These are phyloP conservation scores for Toxicodendron radicans DNA, from an alignment of 345 rosid genomes.

Conservation along the genomic window DNA sequence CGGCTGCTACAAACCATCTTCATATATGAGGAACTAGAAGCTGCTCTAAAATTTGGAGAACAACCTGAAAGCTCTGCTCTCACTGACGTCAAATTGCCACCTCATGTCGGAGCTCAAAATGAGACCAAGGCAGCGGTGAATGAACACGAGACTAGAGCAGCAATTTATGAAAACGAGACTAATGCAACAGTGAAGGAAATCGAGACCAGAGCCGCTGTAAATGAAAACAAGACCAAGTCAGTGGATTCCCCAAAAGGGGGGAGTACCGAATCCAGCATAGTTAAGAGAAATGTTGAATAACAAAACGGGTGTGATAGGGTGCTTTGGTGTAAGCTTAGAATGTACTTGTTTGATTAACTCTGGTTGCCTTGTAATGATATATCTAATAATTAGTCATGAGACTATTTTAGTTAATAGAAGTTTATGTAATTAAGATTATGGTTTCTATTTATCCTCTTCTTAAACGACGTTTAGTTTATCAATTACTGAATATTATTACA, in stretches of 20 bases:
- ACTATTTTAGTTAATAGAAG: neutral
- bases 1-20: slow-evolving; percentile 64
- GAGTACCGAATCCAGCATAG: slow-evolving; percentile 20
- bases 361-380: neutral
- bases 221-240: neutral
- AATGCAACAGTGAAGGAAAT: too few species aligned
- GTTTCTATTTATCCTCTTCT: neutral
- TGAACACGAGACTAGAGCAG: neutral
- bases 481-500: too few species aligned
- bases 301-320: neutral
- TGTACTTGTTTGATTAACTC: neutral
- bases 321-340: neutral
- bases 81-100: neutral
- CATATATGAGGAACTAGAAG: slow-evolving; percentile 40
- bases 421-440: neutral
- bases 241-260: slow-evolving; percentile 16
- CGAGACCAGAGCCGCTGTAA: too few species aligned
- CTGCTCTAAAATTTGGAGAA: slow-evolving; percentile 23
- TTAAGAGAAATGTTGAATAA: slow-evolving; percentile 13
- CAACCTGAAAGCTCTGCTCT: slow-evolving; percentile 23
- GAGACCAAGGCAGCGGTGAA: slow-evolving; percentile 10
- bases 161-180: slow-evolving; percentile 11
- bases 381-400: neutral
- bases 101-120: slow-evolving; percentile 2
- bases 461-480: neutral